phyloP scores from a whole-genome alignment of 179 eudicot species.

The Spinacia oleracea region DNA sequence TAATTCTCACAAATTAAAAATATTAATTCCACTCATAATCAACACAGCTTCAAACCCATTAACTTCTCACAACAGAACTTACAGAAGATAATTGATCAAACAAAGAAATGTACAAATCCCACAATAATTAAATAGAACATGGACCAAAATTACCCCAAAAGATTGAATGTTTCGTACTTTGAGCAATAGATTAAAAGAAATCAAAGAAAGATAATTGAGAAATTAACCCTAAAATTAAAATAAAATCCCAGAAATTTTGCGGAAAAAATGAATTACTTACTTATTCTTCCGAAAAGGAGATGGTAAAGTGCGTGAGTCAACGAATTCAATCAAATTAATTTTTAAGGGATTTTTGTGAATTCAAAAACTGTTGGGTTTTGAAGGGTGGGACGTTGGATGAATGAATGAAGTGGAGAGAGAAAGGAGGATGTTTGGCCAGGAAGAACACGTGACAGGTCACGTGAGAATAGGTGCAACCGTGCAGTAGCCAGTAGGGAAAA shows the following conservation, averaged over 20 bases:
- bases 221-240: conserved; percentile 13
- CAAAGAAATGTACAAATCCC: neutral
- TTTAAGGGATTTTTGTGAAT: neutral
- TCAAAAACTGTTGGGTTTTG: conserved; percentile 14
- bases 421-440: neutral
- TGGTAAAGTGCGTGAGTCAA: conserved; percentile 11
- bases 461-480: conserved; percentile 4
- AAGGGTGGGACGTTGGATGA: conserved; percentile 16
- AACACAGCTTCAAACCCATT: neutral
- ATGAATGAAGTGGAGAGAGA: neutral
- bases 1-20: too few species aligned
- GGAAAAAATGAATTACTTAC: neutral
- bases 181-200: neutral
- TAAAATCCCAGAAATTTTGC: neutral
- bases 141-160: neutral
- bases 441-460: conserved; percentile 15
- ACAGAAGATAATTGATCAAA: conserved; percentile 24
- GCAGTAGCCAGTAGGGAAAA: neutral
- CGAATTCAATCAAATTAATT: neutral
- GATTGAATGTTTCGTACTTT: neutral
- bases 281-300: neutral
- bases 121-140: neutral
- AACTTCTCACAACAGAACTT: neutral
- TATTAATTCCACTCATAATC: neutral
- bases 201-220: neutral